Base-by-base conservation (phyloP, 371 early-diverging fungal genomes). In the Mucor piriformis region DNA sequence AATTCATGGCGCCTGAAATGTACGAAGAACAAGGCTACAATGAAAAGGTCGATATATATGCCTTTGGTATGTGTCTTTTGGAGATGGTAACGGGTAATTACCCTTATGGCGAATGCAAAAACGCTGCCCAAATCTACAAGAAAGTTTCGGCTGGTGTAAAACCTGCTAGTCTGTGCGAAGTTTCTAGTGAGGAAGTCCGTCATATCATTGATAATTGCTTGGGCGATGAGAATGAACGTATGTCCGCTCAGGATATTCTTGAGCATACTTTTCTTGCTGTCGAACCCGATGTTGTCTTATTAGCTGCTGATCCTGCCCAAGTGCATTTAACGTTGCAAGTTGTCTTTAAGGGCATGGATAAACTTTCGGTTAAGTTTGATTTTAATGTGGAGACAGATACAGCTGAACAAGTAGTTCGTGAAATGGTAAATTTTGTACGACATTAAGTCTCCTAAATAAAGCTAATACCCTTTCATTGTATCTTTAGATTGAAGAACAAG, bases 51-150 rank as follows among this genome's bases (percentile, higher is more conserved):
- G 94, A 93, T 69, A 87, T 96, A 35, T 96, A 95, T 79, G 93
- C 96, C 13, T 95, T 95, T 82, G 96, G 96, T 34, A 92, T 96
- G 94, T 88, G 89, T 57, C 72, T 94, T 20, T 70, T 95, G 33
- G 94, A 95, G 68, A 94, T 94, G 87, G 85, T 87, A 33, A 94
- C 95, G 3, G 89, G 91, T 44, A 91, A 89, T 65, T 92, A 91
- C 61, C 95, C 96, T 0, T 95, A 95, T 75, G 72, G 76, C 34
- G 95, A 95, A 73, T 93, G 92, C 67, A 83, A 83, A 32, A 93
- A 93, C 67, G 90, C 91, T 40, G 89, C 92, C 18, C 93, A 95
- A 64, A 85, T 94, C 33, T 92, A 90, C 77, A 89, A 89, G 55
- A 92, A 90, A 72, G 92, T 92, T 6, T 42, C 29, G 6, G 29